These are phyloP conservation scores for Cruciata laevipes DNA, from an alignment of 257 asterid genomes.

Conservation along the genomic window DNA sequence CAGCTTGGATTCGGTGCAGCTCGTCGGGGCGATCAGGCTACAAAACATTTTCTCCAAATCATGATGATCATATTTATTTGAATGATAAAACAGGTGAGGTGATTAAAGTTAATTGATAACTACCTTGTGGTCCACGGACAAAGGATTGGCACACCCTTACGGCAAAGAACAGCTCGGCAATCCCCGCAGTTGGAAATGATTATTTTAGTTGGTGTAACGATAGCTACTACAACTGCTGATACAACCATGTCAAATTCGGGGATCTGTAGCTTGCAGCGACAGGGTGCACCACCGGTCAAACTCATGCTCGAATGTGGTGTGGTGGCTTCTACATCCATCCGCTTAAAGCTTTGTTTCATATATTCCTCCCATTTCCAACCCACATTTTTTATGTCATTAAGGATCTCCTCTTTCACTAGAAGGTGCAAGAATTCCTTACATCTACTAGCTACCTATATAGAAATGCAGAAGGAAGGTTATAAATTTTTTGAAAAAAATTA, in stretches of 20 bases:
- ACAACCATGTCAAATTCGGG: constrained; percentile 72
- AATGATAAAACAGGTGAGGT: background rate
- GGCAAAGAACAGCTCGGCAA: constrained; percentile 77
- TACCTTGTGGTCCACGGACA: constrained; percentile 69
- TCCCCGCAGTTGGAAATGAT: constrained; percentile 75
- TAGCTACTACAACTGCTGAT: constrained; percentile 63
- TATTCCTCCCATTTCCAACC: constrained; percentile 37
- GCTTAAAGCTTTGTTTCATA: constrained; percentile 62
- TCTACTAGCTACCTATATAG: constrained; percentile 20
- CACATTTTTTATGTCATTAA: constrained; percentile 4
- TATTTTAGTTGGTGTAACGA: constrained; percentile 40
- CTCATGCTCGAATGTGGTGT: constrained; percentile 24
- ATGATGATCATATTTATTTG: no score
- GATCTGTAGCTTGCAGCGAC: constrained; percentile 62
- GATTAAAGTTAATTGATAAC: background rate
- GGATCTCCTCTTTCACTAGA: constrained; percentile 55
- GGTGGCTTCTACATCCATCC: constrained; percentile 60
- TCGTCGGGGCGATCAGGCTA: constrained; percentile 89
- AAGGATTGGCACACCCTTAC: constrained; percentile 50
- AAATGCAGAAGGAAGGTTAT: background rate
- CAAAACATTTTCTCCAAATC: background rate
- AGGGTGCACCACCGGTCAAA: constrained; percentile 9
- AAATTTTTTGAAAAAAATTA: no score
- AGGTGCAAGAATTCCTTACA: constrained; percentile 65
- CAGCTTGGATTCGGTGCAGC: constrained; percentile 55